Evolutionary conservation across 2,329 filamentous ascomycete species (phyloP).

Genomic region (Botrytis porri): DNA sequence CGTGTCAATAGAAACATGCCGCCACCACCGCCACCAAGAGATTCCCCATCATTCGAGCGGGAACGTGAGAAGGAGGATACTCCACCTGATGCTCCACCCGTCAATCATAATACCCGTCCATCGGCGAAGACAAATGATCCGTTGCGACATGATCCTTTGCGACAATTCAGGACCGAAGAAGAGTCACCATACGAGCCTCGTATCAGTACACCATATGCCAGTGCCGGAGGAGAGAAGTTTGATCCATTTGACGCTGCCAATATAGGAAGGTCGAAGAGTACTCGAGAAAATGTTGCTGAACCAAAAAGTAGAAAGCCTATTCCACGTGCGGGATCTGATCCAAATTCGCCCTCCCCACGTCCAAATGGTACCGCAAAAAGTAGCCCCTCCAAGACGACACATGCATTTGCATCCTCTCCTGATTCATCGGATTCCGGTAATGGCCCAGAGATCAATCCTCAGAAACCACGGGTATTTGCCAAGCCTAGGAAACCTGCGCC

Average conservation of each 20-base stretch:
- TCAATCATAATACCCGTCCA: slow-evolving; percentile 21
- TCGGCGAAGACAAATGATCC: slow-evolving; percentile 41
- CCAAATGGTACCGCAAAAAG: slow-evolving; percentile 23
- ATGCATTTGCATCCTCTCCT: slow-evolving; percentile 14
- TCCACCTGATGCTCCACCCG: slow-evolving; percentile 1
- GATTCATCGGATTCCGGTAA: slow-evolving; percentile 21
- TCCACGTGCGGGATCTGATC: slow-evolving; percentile 33
- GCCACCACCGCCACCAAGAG: slow-evolving; percentile 29
- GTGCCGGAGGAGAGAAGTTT: slow-evolving; percentile 56
- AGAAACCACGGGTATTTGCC: slow-evolving; percentile 19
- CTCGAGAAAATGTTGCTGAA: slow-evolving; percentile 24
- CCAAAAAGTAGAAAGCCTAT: slow-evolving; percentile 22
- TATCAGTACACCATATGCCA: slow-evolving; percentile 57
- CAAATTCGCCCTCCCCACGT: slow-evolving; percentile 29
- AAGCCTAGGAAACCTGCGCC: slow-evolving; percentile 17
- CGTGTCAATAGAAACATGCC: slow-evolving; percentile 32
- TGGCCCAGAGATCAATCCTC: slow-evolving; percentile 17
- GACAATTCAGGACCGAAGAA: slow-evolving; percentile 42
- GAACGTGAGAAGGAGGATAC: slow-evolving; percentile 14
- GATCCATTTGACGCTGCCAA: slow-evolving; percentile 50
- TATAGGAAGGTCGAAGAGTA: slow-evolving; percentile 37
- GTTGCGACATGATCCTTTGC: slow-evolving; percentile 47
- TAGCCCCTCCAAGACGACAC: slow-evolving; percentile 9
- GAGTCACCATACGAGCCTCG: slow-evolving; percentile 45
- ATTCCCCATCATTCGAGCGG: slow-evolving; percentile 4